Conservation (phyloP, 768 basidiomycete genomes). For the Mrakia hoshinonis region DNA sequence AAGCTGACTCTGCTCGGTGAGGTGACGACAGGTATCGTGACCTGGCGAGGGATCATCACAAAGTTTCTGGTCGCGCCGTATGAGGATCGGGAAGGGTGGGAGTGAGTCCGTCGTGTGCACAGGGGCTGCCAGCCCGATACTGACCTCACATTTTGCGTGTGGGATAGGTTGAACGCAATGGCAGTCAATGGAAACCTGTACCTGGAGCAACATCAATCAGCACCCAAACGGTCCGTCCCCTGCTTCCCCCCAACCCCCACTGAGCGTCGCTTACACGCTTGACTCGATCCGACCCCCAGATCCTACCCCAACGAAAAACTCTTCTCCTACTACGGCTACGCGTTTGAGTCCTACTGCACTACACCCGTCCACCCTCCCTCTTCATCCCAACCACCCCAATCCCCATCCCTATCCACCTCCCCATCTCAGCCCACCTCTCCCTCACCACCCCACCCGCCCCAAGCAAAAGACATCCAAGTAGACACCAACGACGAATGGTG, state of each 20-base stretch:
- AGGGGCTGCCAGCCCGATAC: neutral
- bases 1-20: neutral
- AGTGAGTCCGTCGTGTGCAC: slow-evolving; percentile 28
- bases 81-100: slow-evolving; percentile 39
- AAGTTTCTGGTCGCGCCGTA: slow-evolving; percentile 41
- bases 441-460: too few species aligned
- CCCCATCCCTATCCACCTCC: slow-evolving; percentile 14
- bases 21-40: slow-evolving; percentile 33
- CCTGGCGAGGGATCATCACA: slow-evolving; percentile 42
- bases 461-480: slow-evolving; percentile 39
- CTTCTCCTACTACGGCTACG: slow-evolving; percentile 29
- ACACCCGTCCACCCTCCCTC: slow-evolving; percentile 4
- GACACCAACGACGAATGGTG: slow-evolving; percentile 42
- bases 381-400: neutral
- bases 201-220: slow-evolving; percentile 38
- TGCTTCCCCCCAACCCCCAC: neutral
- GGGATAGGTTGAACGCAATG: slow-evolving; percentile 36
- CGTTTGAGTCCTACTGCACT: slow-evolving; percentile 41
- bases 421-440: too few species aligned
- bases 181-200: slow-evolving; percentile 39
- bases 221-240: slow-evolving; percentile 31
- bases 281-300: neutral
- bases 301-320: slow-evolving; percentile 12
- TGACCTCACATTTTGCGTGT: neutral
- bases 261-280: neutral